These are phyloP conservation scores for Meripilus lineatus DNA, from an alignment of 1,284 basidiomycete species.

Conservation along the genomic window DNA sequence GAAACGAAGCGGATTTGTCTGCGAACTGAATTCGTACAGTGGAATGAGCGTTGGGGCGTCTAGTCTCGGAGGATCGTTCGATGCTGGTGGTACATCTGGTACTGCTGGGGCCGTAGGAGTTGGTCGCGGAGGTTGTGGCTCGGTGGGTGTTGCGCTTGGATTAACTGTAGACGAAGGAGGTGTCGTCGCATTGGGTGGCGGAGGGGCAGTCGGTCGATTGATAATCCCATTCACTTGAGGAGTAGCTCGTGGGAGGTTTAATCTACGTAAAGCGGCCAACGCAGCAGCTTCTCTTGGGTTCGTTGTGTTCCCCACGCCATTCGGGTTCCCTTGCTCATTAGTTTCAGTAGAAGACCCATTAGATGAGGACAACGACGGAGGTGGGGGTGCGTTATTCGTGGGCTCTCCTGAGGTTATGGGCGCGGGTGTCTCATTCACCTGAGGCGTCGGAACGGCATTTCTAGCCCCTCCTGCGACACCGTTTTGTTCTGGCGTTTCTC, in stretches of 20 bases:
- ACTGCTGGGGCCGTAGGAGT: not conserved
- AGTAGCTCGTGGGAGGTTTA: too few relatives aligned
- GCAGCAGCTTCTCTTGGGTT: not conserved
- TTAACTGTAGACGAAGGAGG: too few relatives aligned
- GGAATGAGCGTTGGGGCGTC: constrained; percentile 33
- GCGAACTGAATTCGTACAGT: constrained; percentile 34
- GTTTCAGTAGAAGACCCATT: not conserved
- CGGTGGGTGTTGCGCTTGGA: too few relatives aligned
- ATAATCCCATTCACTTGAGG: too few relatives aligned
- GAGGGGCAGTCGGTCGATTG: too few relatives aligned
- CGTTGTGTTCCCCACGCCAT: not conserved
- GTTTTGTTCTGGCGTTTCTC: constrained; percentile 8
- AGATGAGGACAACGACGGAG: not conserved
- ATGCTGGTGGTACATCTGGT: not conserved
- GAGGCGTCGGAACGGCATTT: constrained; percentile 11
- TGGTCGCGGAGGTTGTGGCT: too few relatives aligned
- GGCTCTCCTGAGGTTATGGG: constrained; percentile 9
- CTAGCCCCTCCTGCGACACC: constrained; percentile 6
- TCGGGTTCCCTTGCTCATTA: not conserved
- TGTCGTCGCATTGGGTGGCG: too few relatives aligned
- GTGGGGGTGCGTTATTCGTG: constrained; percentile 11
- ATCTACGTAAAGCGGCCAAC: too few relatives aligned
- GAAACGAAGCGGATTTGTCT: too few relatives aligned
- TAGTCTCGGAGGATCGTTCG: constrained; percentile 11
- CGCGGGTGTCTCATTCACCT: constrained; percentile 8